Evolutionary conservation across 2,329 filamentous ascomycete species (phyloP), one percentile per base, ranked within the genome.

Genomic region (Verticillium isaacii): DNA sequence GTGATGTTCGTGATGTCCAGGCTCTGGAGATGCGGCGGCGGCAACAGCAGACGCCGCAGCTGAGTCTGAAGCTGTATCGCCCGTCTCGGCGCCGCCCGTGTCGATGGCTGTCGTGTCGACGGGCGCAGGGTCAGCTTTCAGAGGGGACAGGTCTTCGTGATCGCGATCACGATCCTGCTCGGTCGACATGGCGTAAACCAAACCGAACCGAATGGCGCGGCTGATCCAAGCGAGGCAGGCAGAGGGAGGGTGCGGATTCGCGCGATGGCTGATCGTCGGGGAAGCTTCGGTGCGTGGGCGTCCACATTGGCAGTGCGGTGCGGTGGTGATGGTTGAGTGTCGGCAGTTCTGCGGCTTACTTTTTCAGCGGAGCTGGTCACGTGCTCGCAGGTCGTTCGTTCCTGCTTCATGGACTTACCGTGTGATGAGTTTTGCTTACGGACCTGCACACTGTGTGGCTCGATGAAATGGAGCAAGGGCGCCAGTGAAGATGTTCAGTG

Each of bases 231-330:
- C 14, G 9, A 36, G 9, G 4, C 9, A 36, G 14, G 34, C 9
- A 3, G 14, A 36, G 34, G 34, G 6, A 36, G 9, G 25, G 14
- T 17, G 54, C 25, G 59, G 60, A 62, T 71, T 65, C 45, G 45
- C 9, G 71, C 67, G 72, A 75, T 77, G 75, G 75, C 72, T 74
- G 75, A 78, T 78, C 76, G 64, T 78, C 75, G 75, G 75, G 71
- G 71, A 74, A 78, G 76, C 69, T 70, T 75, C 75, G 75, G 75
- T 67, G 41, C 58, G 29, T 41, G 58, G 29, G 34, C 57, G 45
- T 23, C 39, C 45, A 52, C 34, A 36, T 36, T 36, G 34, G 34
- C 34, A 36, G 34, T 14, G 34, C 8, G 45, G 45, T 29, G 19
- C 39, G 11, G 45, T 52, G 45, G 45, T 52, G 45, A 52, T 52